Base-by-base conservation (phyloP, 768 basidiomycete species). In the Podaxis pistillaris region DNA sequence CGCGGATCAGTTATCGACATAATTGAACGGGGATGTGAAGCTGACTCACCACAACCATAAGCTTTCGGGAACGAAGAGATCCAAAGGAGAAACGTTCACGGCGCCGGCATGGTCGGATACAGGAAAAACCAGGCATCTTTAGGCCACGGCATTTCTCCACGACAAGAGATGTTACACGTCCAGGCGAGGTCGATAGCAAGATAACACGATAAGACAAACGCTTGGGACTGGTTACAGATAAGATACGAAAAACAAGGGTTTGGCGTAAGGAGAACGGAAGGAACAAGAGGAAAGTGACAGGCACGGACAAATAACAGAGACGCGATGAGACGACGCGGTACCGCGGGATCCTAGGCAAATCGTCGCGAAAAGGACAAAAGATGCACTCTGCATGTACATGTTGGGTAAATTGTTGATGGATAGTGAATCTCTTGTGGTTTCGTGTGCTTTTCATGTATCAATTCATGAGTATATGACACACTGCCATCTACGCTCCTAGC, bases 291-390 rank as follows among this genome's bases (percentile, higher is more conserved):
- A 53, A 26, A 12, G 26, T 22, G 41, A 56, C 44, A 56, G 24
- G 37, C 36, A 44, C 19, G 37, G 22, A 41, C 13, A 5, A 56
- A 2, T 17, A 44, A 8, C 12, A 22, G 24, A 44, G 15, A 9
- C 19, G 41, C 9, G n/a, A 44, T 4, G 3, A 28, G 9, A 24
- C 24, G 2, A 58, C 12, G 56, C 13, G 13, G 15, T n/a, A 62
- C 40, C 60, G 60, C 60, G 60, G 60, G 53, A 62, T 62, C 53
- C 44, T 55, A 47, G 60, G 60, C 37, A 47, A 55, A 62, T 62
- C 53, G 37, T 54, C 44, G 52, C 28, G 44, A 26, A 22, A 47
- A 41, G 28, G 15, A 3, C 11, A 33, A 24, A 3, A 33, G 7
- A 19, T 30, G n/a, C 9, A 30, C 13, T 11, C 40, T 15, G 22